Conservation (phyloP, 169 alveolate genomes). For the Sarcocystis neurona region DNA sequence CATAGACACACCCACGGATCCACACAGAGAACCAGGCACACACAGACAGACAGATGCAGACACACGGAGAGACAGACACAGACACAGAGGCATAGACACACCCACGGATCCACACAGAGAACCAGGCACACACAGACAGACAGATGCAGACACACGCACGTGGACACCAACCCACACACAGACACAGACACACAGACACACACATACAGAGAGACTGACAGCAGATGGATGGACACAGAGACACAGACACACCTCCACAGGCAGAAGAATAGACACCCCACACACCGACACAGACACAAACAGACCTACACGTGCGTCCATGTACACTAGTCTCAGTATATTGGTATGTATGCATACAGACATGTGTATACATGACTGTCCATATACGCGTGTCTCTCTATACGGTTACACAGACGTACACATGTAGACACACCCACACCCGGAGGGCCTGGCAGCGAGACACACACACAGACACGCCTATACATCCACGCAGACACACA, state of each 20-base stretch:
- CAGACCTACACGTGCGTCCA: neutral
- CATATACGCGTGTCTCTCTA: too few species aligned
- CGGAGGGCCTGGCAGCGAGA: too few species aligned
- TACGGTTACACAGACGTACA: too few species aligned
- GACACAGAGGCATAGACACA: neutral
- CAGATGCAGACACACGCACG: neutral
- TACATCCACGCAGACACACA: too few species aligned
- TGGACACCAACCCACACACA: neutral
- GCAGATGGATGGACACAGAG: neutral
- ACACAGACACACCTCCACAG: neutral
- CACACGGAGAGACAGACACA: neutral
- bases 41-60: neutral
- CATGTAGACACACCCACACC: too few species aligned
- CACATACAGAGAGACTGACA: neutral
- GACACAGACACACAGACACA: conserved; percentile 2
- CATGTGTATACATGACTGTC: too few species aligned
- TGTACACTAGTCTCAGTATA: too few species aligned
- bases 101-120: neutral
- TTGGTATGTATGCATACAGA: too few species aligned
- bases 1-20: neutral
- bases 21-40: neutral
- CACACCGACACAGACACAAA: neutral
- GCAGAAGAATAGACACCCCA: neutral
- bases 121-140: neutral
- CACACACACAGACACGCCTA: too few species aligned